phyloP scores from a whole-genome alignment of 2,329 filamentous ascomycete genomes.

The Curvularia hawaiiensis region DNA sequence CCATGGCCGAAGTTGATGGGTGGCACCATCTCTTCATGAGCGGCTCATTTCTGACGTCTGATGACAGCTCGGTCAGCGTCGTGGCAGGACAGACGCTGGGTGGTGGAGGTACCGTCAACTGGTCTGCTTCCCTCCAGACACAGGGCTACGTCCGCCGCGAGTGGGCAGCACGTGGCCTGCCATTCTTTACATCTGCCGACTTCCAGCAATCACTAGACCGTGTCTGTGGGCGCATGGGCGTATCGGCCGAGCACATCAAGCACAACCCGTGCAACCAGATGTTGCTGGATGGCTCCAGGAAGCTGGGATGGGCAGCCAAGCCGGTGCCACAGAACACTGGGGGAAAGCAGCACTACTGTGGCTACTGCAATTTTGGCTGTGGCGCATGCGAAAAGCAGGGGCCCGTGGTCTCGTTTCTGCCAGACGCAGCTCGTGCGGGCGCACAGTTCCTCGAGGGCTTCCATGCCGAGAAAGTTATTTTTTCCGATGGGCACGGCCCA shows the following conservation, averaged over 20 bases:
- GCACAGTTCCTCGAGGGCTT: constrained; percentile 87
- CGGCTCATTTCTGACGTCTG: constrained; percentile 62
- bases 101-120: constrained; percentile 88
- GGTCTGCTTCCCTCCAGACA: constrained; percentile 71
- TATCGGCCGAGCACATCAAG: constrained; percentile 65
- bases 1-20: constrained; percentile 70
- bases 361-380: constrained; percentile 65
- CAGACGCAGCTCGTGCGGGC: constrained; percentile 77
- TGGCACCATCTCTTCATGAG: constrained; percentile 71
- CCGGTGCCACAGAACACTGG: constrained; percentile 81
- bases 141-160: constrained; percentile 79
- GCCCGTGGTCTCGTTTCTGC: constrained; percentile 75
- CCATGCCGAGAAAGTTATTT: constrained; percentile 70
- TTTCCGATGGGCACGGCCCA: constrained; percentile 61
- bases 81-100: constrained; percentile 77
- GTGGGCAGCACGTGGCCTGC: constrained; percentile 74
- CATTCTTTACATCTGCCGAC: constrained; percentile 73
- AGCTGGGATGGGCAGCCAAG: constrained; percentile 73
- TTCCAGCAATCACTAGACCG: constrained; percentile 82
- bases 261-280: constrained; percentile 76
- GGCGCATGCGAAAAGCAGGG: constrained; percentile 76
- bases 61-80: constrained; percentile 59
- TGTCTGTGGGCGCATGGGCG: constrained; percentile 80
- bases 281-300: constrained; percentile 75
- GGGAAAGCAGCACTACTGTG: constrained; percentile 74